Conservation (phyloP, 495 filamentous ascomycete species). For the Bombardia bombarda region DNA sequence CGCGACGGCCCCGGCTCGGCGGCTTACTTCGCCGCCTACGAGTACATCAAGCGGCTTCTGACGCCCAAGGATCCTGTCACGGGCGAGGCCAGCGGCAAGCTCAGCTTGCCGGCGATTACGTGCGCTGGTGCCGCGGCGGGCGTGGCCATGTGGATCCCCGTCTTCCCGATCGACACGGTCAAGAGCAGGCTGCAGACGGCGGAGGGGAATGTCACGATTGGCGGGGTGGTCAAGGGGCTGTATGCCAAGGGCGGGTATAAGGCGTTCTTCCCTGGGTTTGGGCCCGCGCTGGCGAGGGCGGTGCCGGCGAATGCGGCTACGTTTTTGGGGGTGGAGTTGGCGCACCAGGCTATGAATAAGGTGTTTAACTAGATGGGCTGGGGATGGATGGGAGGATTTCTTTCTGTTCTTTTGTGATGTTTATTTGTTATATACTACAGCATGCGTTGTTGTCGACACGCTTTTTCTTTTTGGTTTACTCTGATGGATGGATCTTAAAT, state of each 20-base stretch:
- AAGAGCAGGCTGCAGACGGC: conserved; percentile 91
- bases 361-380: conserved; percentile 34
- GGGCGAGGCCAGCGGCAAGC: conserved; percentile 61
- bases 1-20: conserved; percentile 88
- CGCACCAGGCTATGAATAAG: conserved; percentile 75
- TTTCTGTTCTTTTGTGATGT: neutral
- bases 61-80: conserved; percentile 76
- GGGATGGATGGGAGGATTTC: neutral
- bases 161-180: conserved; percentile 96
- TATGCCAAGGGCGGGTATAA: conserved; percentile 74
- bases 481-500: too few relatives aligned
- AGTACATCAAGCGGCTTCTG: conserved; percentile 80
- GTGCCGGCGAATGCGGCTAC: conserved; percentile 87
- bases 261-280: conserved; percentile 97
- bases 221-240: conserved; percentile 67
- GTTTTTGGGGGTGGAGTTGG: conserved; percentile 68
- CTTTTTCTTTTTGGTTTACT: too few relatives aligned
- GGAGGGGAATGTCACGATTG: conserved; percentile 77
- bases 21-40: conserved; percentile 95
- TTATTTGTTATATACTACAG: too few relatives aligned
- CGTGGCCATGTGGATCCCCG: conserved; percentile 98
- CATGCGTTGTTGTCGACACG: too few relatives aligned
- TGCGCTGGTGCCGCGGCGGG: conserved; percentile 83
- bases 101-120: conserved; percentile 77
- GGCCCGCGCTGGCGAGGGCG: conserved; percentile 83